Evolutionary conservation across 208 protist genomes (phyloP), one percentile per base, ranked within the genome.

Genomic region (Leishmania gerbilli): DNA sequence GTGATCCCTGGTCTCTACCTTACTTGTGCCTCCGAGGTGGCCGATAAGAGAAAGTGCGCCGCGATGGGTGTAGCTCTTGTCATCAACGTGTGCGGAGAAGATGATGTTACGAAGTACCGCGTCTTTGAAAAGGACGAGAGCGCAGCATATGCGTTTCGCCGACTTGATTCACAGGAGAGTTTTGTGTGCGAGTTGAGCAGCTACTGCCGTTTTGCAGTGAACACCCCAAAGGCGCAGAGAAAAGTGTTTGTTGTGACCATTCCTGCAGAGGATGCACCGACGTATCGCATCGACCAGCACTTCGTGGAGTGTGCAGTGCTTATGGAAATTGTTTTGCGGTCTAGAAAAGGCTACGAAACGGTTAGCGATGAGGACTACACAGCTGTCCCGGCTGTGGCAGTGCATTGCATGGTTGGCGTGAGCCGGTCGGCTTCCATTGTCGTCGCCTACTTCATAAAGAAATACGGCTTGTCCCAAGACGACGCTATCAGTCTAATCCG

Each of bases 401-500:
- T 95, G 17, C 91, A 97, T 80, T 98, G 96, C 85, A 88, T 96
- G 87, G 90, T 95, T 40, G 96, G 96, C 31, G 95, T 98, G 42
- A 96, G 91, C 79, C 81, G 96, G 47, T 97, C 93, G 15, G 93
- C 90, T 17, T 82, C 94, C n/a, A 80, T 97, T 62, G 93, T 97
- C 4, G 79, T 84, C 19, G 96, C 96, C 4, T 98, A 97, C 81
- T 64, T 98, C 9, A 97, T 98, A 89, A 95, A 95, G 75, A 88
- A 86, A 31, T 87, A 79, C 17, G 62, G 72, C 0, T 84, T 92
- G 24, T 88, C 87, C 8, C 84, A 80, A 13, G 87, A 93, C 79
- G 90, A 92, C 3, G 87, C 94, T 1, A 79, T 97, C 4, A 69
- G 79, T 17, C 88, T 95, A 64, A 79, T 97, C 24, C 91, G 85